These are phyloP conservation scores for Eimeria praecox DNA, from an alignment of 169 alveolate genomes.

Conservation along the genomic window DNA sequence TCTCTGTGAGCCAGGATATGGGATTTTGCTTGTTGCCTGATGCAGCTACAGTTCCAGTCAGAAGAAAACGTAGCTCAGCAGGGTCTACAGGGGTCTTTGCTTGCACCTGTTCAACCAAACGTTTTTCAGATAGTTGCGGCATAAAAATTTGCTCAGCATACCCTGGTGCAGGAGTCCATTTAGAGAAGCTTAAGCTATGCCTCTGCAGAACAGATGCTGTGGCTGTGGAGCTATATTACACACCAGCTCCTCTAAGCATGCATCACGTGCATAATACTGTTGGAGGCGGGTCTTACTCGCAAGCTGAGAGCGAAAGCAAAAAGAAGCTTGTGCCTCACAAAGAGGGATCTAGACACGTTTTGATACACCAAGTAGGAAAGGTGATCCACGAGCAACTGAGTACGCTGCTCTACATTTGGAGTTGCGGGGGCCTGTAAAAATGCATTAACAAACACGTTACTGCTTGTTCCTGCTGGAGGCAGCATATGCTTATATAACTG, in stretches of 20 bases:
- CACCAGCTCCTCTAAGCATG: not conserved
- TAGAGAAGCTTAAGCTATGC: not conserved
- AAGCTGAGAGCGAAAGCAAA: constrained; percentile 93
- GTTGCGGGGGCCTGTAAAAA: constrained; percentile 94
- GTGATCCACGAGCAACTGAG: constrained; percentile 69
- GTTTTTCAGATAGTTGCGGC: not conserved
- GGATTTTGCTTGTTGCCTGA: constrained; percentile 91
- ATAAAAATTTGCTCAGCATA: not conserved
- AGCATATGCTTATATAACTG: not conserved
- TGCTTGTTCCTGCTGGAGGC: constrained; percentile 71
- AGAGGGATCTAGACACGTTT: constrained; percentile 92
- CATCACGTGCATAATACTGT: not conserved
- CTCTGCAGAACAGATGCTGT: not conserved
- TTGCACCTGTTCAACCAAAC: constrained; percentile 72
- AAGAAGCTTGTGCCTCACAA: constrained; percentile 93
- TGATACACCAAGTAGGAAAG: constrained; percentile 87
- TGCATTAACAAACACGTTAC: constrained; percentile 92
- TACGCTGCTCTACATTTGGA: constrained; percentile 96
- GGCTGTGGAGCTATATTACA: not conserved
- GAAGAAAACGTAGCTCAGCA: constrained; percentile 94
- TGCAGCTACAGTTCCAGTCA: constrained; percentile 95
- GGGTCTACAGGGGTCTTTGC: constrained; percentile 86
- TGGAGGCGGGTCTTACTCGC: constrained; percentile 26
- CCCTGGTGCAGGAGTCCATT: not conserved
- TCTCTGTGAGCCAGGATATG: constrained; percentile 94